Conservation (phyloP, 306 rosid species). For the Fragaria vesca region DNA sequence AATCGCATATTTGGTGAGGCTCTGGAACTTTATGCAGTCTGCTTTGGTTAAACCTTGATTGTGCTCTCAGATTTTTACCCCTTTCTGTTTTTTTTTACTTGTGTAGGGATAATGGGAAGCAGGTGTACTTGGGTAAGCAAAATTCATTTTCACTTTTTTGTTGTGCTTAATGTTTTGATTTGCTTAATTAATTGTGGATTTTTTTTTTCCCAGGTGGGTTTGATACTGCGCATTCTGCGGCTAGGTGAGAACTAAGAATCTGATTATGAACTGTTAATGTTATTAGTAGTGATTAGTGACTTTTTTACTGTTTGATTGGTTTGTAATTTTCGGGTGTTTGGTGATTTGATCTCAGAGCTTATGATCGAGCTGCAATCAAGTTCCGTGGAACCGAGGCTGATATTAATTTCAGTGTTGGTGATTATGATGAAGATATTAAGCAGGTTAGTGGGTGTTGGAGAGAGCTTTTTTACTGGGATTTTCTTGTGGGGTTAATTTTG, state of each 20-base stretch:
- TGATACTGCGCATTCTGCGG: slow-evolving; percentile 92
- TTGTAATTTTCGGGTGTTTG: slow-evolving; percentile 4
- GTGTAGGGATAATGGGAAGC: slow-evolving; percentile 90
- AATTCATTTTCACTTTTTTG: slow-evolving; percentile 5
- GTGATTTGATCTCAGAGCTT: slow-evolving; percentile 50
- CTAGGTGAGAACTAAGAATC: slow-evolving; percentile 47
- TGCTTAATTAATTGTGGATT: background rate
- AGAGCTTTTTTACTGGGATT: background rate
- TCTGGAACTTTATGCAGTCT: background rate
- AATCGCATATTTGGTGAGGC: slow-evolving; percentile 87
- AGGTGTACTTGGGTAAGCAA: slow-evolving; percentile 82
- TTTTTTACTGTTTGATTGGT: slow-evolving; percentile 7
- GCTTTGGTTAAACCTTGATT: background rate
- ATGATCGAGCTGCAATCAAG: slow-evolving; percentile 95
- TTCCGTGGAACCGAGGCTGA: slow-evolving; percentile 90
- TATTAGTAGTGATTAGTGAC: background rate
- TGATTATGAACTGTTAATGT: background rate
- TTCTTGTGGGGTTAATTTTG: background rate
- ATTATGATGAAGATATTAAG: slow-evolving; percentile 79
- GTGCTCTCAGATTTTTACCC: slow-evolving; percentile 4
- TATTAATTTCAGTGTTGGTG: slow-evolving; percentile 74
- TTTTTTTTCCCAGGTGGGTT: slow-evolving; percentile 61
- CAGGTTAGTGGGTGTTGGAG: slow-evolving; percentile 46
- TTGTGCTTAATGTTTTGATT: background rate
- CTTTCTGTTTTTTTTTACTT: background rate